A percentile compares a stretch with the other conserved stretches of the same genome.
These are phyloP conservation scores for Stagonosporopsis chrysanthemi DNA, from an alignment of 2,329 filamentous ascomycete genomes.

Conservation along the genomic window DNA sequence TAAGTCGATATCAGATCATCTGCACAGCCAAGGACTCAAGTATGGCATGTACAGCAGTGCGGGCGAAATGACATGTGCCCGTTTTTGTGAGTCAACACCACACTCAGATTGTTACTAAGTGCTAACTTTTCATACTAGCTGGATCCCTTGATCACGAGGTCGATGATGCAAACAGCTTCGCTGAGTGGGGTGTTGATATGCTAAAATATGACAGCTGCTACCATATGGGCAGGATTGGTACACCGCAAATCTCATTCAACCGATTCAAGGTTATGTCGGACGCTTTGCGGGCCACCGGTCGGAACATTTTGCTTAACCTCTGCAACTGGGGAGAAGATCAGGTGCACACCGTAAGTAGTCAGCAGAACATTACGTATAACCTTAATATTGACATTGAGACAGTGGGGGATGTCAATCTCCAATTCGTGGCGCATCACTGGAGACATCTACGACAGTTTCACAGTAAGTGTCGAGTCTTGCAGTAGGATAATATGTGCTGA, in stretches of 20 bases:
- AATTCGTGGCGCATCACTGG: conserved; percentile 47
- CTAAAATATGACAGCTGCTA: conserved; percentile 51
- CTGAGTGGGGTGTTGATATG: conserved; percentile 47
- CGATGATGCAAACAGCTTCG: conserved; percentile 38
- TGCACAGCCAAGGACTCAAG: conserved; percentile 59
- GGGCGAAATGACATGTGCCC: conserved; percentile 61
- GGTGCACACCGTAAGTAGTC: conserved; percentile 33
- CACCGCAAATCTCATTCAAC: conserved; percentile 35
- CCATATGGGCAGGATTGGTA: conserved; percentile 38
- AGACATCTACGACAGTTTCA: conserved; percentile 42
- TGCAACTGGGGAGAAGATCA: conserved; percentile 49
- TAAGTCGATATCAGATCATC: conserved; percentile 56
- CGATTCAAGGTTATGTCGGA: conserved; percentile 40
- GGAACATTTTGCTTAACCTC: conserved; percentile 38
- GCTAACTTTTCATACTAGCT: conserved; percentile 8
- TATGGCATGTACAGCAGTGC: conserved; percentile 69
- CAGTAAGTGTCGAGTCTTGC: conserved; percentile 1
- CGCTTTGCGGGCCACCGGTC: conserved; percentile 32
- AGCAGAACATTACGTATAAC: not conserved
- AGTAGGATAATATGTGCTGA: not conserved
- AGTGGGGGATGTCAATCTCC: conserved; percentile 46
- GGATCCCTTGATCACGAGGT: conserved; percentile 38
- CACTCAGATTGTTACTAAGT: not conserved
- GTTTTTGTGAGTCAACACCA: conserved; percentile 53
- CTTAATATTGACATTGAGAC: conserved; percentile 3